Base-by-base conservation (phyloP, 2,329 filamentous ascomycete genomes). In the Monosporascus ibericus region DNA sequence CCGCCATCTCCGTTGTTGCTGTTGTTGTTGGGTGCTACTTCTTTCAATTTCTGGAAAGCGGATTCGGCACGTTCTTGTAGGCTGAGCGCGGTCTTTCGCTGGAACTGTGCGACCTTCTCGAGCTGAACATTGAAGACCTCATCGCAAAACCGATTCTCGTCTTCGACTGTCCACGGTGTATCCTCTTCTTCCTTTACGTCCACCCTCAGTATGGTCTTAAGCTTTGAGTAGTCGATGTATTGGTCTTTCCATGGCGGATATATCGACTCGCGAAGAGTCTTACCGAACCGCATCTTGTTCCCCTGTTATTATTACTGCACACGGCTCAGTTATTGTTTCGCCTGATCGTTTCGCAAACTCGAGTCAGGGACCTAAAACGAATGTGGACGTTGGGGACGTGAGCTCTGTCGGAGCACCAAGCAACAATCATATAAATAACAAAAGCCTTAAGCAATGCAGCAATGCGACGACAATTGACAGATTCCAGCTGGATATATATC, bases 211-310 rank as follows among this genome's bases (percentile, higher is more conserved):
- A 99, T 80, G 65, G 80, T 79, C 79, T 97, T 97, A 60, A 99
- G 85, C 79, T 92, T 96, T 63, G 81, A 76, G 72, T 99, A 99
- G 75, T 97, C 92, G 67, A 99, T 90, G 76, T 99, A 97, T 66
- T 95, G 82, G 68, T 87, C 88, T 71, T 87, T 88, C 92, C 92
- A 99, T 66, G 91, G 90, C 61, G 81, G 74, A 70, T 97, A 94
- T 63, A 89, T 78, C 54, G 89, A 85, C 64, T 84, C 82, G 64
- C 85, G 84, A 55, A 99, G 81, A 49, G 90, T 96, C 75, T 86
- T 90, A 57, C 92, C 92, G 77, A 96, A 99, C 64, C 90, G 88
- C 94, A 99, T 97, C 48, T 55, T 76, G 65, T 49, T 22, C 20
- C 37, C 17, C 8, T 7, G 30, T 11, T 34, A 34, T 14, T 34